phyloP scores from a whole-genome alignment of 2,329 filamentous ascomycete genomes.

The Pseudogymnoascus sp. region DNA sequence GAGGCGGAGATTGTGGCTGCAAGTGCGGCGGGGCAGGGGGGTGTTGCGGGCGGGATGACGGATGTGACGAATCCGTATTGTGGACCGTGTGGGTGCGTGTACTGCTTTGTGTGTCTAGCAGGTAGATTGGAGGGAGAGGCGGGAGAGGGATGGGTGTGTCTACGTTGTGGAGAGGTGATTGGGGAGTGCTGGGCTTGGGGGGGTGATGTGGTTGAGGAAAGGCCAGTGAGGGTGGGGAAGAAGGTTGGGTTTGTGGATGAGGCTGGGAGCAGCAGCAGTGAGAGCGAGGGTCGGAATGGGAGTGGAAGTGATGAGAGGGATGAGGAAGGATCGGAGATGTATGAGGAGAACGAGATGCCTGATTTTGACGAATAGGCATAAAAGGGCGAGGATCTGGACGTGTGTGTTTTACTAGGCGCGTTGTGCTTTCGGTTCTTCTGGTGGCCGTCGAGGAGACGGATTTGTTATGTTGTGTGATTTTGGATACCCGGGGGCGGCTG shows the following conservation, averaged over 20 bases:
- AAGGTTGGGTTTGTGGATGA: constrained; percentile 54
- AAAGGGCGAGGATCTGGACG: not conserved
- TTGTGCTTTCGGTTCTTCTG: constrained; percentile 7
- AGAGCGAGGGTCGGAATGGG: constrained; percentile 9
- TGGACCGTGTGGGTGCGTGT: constrained; percentile 81
- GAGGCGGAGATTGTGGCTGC: constrained; percentile 71
- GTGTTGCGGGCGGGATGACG: constrained; percentile 80
- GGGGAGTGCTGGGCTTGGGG: constrained; percentile 86
- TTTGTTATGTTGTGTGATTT: constrained; percentile 5
- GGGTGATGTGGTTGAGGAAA: constrained; percentile 71
- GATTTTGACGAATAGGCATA: constrained; percentile 17
- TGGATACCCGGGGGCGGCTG: constrained; percentile 6
- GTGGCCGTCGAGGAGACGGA: not conserved
- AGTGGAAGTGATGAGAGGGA: constrained; percentile 5
- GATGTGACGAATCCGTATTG: constrained; percentile 97
- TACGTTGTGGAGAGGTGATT: constrained; percentile 77
- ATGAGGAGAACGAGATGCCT: constrained; percentile 29
- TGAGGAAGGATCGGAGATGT: constrained; percentile 28
- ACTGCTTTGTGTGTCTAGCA: constrained; percentile 94
- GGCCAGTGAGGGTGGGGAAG: constrained; percentile 37
- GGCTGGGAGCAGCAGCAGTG: constrained; percentile 15
- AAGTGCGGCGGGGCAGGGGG: constrained; percentile 59
- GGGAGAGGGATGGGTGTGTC: constrained; percentile 86
- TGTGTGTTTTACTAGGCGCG: not conserved
- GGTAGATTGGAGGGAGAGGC: constrained; percentile 85